Evolutionary conservation across 805 yeast species (phyloP), one percentile per base, ranked within the genome.

Genomic region (Saturnispora kantuleensis): DNA sequence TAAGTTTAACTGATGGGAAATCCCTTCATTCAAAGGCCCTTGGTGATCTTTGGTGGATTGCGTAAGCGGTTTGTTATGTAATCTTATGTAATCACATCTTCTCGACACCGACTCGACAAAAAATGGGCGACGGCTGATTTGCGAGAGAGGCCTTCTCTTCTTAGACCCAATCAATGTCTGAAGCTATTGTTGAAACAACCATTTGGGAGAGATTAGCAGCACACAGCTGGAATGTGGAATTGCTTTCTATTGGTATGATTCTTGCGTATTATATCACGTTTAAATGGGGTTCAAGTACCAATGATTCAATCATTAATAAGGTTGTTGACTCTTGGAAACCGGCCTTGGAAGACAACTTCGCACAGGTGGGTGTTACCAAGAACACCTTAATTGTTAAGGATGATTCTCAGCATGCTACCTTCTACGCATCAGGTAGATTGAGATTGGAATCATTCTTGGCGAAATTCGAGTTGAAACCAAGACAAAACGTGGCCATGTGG

Each of bases 391-490:
- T 71, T 50, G 68, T 79, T 52, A 72, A 76, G 60, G 94, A 83
- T 57, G 74, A 78, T 40, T 67, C 79, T 21, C 79, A 81, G 54
- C 67, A 71, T 48, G 86, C 64, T 62, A 64, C 69, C 10, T 69
- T 84, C 32, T 93, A 86, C 60, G 95, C 96, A 36, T 75, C 95
- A 46, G 98, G 98, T 50, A 80, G 98, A 63, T 68, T 77, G 47
- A 81, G 86, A 61, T 73, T 93, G 49, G 77, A 77, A 48, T 71
- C 76, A 45, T 65, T 88, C 47, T 66, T 73, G 46, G 70, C 81
- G 39, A 76, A 73, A 50, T 70, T 88, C 59, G 73, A 72, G 46
- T 70, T 89, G 63, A 69, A 76, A 49, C 77, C 94, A 49, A 81
- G 97, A 69, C 89, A 86, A 61, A 90, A 89, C 64, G 55, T 82